phyloP scores from a whole-genome alignment of 306 rosid species.

The Quercus wislizeni region DNA sequence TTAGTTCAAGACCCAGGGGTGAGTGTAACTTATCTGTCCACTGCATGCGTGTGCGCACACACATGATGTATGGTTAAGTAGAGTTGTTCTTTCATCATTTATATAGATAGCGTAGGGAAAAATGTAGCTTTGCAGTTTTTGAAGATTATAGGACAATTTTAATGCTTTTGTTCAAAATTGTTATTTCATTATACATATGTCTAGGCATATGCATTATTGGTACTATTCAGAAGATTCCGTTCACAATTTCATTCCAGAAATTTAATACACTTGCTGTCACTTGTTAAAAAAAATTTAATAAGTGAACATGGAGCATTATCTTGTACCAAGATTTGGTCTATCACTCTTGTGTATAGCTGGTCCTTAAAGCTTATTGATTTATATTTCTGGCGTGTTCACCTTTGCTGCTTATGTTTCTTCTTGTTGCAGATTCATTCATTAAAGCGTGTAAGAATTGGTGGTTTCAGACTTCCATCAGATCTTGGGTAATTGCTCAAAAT shows the following conservation, averaged over 20 bases:
- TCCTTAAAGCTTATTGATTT: not conserved
- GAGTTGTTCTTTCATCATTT: not conserved
- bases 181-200: not conserved
- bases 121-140: not conserved
- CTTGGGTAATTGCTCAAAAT: conserved; percentile 62
- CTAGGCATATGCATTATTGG: not conserved
- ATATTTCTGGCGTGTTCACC: not conserved
- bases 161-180: not conserved
- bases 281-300: no score
- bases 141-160: not conserved
- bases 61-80: not conserved
- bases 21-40: no score
- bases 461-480: conserved; percentile 86
- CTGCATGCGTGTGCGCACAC: not conserved
- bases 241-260: not conserved
- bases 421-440: conserved; percentile 71
- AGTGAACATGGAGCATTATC: not conserved
- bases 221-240: not conserved
- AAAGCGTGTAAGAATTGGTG: conserved; percentile 80
- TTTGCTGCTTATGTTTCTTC: conserved; percentile 24
- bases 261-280: not conserved
- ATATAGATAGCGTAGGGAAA: not conserved
- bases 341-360: not conserved
- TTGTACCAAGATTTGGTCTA: not conserved
- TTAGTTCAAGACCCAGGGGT: no score